Percentiles rank a stretch among this genome's conserved stretches.
Evolutionary conservation across 257 asterid genomes (phyloP).

Genomic region (Asclepias syriaca): DNA sequence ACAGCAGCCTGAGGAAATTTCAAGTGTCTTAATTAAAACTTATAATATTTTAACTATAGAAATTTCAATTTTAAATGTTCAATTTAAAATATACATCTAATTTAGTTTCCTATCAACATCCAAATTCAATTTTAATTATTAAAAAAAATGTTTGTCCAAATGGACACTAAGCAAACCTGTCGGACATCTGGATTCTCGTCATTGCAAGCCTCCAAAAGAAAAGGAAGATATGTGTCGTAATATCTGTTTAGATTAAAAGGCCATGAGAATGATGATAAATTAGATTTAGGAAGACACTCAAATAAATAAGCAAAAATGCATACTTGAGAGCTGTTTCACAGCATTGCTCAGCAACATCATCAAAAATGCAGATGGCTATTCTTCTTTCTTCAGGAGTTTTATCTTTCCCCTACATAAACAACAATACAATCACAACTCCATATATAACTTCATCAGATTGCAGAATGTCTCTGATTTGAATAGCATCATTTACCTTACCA

Average conservation of each 20-base stretch:
- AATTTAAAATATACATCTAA: too few relatives aligned
- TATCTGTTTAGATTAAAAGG: slow-evolving; percentile 45
- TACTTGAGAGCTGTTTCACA: slow-evolving; percentile 83
- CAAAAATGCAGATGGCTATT: slow-evolving; percentile 95
- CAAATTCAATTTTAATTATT: too few relatives aligned
- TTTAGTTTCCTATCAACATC: too few relatives aligned
- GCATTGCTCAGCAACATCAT: slow-evolving; percentile 98
- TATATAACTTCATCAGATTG: neutral
- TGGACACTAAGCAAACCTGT: slow-evolving; percentile 49
- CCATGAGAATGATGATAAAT: slow-evolving; percentile 5
- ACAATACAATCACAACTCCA: neutral
- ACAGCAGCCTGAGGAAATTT: slow-evolving; percentile 75
- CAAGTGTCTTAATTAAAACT: too few relatives aligned
- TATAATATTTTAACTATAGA: too few relatives aligned
- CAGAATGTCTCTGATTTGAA: neutral
- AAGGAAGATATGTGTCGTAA: slow-evolving; percentile 87
- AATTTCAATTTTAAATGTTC: too few relatives aligned
- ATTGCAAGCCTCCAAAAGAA: slow-evolving; percentile 94
- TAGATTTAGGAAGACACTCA: slow-evolving; percentile 13
- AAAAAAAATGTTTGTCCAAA: too few relatives aligned
- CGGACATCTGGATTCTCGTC: slow-evolving; percentile 89
- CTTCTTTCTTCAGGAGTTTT: slow-evolving; percentile 96
- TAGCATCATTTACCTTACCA: neutral
- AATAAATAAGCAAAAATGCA: slow-evolving; percentile 11
- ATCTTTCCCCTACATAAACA: slow-evolving; percentile 73